Percentiles rank a stretch among this genome's conserved stretches.
Evolutionary conservation across 1,139 yeast genomes (phyloP).

Genomic region (Sugiyamaella paludigena): DNA sequence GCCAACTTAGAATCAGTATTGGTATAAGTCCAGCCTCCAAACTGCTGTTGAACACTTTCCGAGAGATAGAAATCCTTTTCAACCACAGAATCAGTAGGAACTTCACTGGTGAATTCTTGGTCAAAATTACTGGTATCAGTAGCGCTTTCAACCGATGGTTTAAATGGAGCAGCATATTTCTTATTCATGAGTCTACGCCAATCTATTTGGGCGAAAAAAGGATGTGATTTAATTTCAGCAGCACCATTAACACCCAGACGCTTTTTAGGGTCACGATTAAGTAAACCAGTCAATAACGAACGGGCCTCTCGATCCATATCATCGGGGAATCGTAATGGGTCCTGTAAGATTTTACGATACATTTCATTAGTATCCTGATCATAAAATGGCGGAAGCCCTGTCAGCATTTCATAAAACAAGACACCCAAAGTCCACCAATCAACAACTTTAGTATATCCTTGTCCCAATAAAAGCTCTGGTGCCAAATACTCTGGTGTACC

Average conservation of each 20-base stretch:
- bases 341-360: constrained; percentile 90
- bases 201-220: constrained; percentile 86
- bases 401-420: constrained; percentile 88
- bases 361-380: constrained; percentile 92
- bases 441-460: constrained; percentile 92
- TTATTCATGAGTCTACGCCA: constrained; percentile 84
- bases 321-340: constrained; percentile 83
- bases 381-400: constrained; percentile 94
- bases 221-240: constrained; percentile 76
- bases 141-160: constrained; percentile 84
- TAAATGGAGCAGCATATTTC: constrained; percentile 92
- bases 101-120: constrained; percentile 86
- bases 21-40: constrained; percentile 98
- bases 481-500: constrained; percentile 97
- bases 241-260: constrained; percentile 83
- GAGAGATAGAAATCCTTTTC: constrained; percentile 61
- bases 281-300: constrained; percentile 69
- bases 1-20: constrained; percentile 40
- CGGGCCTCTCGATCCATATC: constrained; percentile 88
- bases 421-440: constrained; percentile 99
- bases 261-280: constrained; percentile 80
- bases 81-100: constrained; percentile 93
- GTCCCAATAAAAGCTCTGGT: constrained; percentile 86
- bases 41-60: constrained; percentile 91
- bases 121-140: constrained; percentile 92